phyloP scores from a whole-genome alignment of 2,329 filamentous ascomycete genomes.

The Alternaria alternata region DNA sequence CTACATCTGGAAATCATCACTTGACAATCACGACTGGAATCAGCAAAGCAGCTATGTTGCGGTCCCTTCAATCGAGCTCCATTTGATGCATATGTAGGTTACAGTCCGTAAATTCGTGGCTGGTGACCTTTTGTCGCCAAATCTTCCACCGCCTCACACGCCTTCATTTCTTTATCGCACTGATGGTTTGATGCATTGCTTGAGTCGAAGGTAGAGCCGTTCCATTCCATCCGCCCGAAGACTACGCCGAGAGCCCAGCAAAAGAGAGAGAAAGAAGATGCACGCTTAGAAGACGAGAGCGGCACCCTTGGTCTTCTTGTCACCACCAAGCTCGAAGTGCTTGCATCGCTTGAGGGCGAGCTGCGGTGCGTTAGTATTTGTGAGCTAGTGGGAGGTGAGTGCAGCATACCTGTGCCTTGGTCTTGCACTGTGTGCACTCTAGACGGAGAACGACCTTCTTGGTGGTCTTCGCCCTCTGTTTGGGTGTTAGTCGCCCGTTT shows the following conservation, averaged over 20 bases:
- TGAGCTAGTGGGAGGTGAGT: background rate
- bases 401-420: constrained; percentile 42
- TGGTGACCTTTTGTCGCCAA: constrained; percentile 45
- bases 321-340: constrained; percentile 99
- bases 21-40: constrained; percentile 3
- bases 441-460: constrained; percentile 99
- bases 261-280: constrained; percentile 54
- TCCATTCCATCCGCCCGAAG: constrained; percentile 47
- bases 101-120: constrained; percentile 49
- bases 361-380: constrained; percentile 65
- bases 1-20: constrained; percentile 2
- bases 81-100: constrained; percentile 53
- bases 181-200: constrained; percentile 38
- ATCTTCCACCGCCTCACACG: constrained; percentile 37
- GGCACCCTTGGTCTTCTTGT: constrained; percentile 99
- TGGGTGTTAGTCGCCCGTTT: constrained; percentile 22
- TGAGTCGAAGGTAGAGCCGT: constrained; percentile 48
- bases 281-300: constrained; percentile 96
- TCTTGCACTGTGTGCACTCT: constrained; percentile 95
- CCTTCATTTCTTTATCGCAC: constrained; percentile 34
- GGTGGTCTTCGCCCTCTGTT: constrained; percentile 97
- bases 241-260: constrained; percentile 52
- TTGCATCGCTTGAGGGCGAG: constrained; percentile 99
- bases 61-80: constrained; percentile 49
- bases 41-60: constrained; percentile 13